These are phyloP conservation scores for Pichia sp. DNA, from an alignment of 1,139 yeast species.

Conservation along the genomic window DNA sequence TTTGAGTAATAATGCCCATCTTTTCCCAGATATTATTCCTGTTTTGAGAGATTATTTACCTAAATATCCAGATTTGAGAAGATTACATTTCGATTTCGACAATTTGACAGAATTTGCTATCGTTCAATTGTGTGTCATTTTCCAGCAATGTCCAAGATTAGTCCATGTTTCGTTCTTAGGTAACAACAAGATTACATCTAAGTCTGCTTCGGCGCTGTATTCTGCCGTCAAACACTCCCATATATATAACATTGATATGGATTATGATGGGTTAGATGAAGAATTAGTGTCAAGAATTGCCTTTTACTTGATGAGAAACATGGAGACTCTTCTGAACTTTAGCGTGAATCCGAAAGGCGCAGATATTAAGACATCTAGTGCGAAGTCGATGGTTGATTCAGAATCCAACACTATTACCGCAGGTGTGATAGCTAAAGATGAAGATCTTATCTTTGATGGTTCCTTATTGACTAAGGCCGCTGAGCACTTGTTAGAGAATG, in stretches of 20 bases:
- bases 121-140: conserved; percentile 62
- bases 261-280: conserved; percentile 66
- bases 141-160: conserved; percentile 64
- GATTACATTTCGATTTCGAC: conserved; percentile 77
- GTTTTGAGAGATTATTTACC: conserved; percentile 62
- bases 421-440: conserved; percentile 25
- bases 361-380: not conserved
- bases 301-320: conserved; percentile 74
- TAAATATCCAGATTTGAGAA: conserved; percentile 53
- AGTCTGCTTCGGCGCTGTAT: conserved; percentile 65
- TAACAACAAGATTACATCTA: conserved; percentile 49
- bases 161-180: conserved; percentile 76
- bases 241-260: conserved; percentile 71
- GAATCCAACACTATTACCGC: conserved; percentile 7
- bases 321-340: conserved; percentile 54
- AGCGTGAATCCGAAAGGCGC: not conserved
- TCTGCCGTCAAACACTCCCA: conserved; percentile 69
- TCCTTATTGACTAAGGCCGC: conserved; percentile 61
- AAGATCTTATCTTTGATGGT: conserved; percentile 52
- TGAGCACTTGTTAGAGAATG: conserved; percentile 44
- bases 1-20: conserved; percentile 63
- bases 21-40: conserved; percentile 70
- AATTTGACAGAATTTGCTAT: conserved; percentile 60
- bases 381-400: conserved; percentile 6
- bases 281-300: conserved; percentile 75